Evolutionary conservation across 179 eudicot genomes (phyloP), one percentile per base, ranked within the genome.

Genomic region (Silene noctiflora): DNA sequence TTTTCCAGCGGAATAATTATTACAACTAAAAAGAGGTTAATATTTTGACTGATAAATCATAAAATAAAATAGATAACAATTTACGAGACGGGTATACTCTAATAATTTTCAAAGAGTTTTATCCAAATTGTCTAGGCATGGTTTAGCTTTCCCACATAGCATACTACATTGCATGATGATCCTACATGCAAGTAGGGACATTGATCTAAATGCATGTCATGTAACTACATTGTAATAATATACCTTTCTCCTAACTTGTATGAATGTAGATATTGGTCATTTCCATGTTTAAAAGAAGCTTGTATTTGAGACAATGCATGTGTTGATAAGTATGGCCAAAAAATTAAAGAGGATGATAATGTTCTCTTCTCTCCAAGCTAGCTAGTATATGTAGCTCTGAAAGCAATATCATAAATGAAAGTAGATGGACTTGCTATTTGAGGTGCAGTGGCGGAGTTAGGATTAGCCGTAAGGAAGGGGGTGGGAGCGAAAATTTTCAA

Each of bases 271-370:
- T 64, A 76, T 76, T 76, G 25, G 64, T 73, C 70, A 59, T 58
- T 71, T 71, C 59, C 14, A 13, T 63, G 42, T 64, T 48, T 56
- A 4, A 25, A 67, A 48, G 59, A 61, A 69, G 19, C n/a, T 29
- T 25, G 22, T 72, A 66, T 9, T 6, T 72, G 71, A 48, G 35
- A 77, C 80, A 77, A 25, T 48, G 73, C 83, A 81, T 81, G 83
- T 77, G 83, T 14, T 75, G n/a, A 72, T 69, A 67, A 51, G 80
- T 74, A 77, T 68, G 81, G 78, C 78, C 69, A 68, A 51, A 68
- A 51, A 69, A 51, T 11, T 25, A 31, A 55, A 46, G 21, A 33
- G 71, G 71, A 33, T 67, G 51, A 55, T 71, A 6, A 62, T 75
- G 70, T 72, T 76, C 56, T 77, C 24, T 29, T 27, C 55, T 76